These are phyloP conservation scores for Byssothecium circinans DNA, from an alignment of 2,329 filamentous ascomycete species.

Conservation along the genomic window DNA sequence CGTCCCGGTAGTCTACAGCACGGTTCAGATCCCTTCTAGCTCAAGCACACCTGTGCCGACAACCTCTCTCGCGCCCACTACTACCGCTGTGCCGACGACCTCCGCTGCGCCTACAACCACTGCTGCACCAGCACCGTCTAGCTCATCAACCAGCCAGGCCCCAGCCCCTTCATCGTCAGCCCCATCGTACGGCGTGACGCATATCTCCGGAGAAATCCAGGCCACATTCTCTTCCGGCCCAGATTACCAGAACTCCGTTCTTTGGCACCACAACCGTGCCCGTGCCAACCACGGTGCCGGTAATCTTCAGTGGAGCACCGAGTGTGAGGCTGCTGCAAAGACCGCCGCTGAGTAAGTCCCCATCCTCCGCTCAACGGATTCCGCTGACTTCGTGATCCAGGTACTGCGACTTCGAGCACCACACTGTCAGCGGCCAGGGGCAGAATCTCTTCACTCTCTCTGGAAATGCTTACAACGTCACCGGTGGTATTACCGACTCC, in stretches of 20 bases:
- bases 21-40: background rate
- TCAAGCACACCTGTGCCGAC: slow-evolving; percentile 2
- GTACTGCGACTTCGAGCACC: slow-evolving; percentile 72
- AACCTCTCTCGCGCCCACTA: background rate
- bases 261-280: slow-evolving; percentile 83
- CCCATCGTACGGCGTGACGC: slow-evolving; percentile 11
- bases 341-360: slow-evolving; percentile 63
- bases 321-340: slow-evolving; percentile 59
- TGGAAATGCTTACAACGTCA: slow-evolving; percentile 56
- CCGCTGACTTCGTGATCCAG: background rate
- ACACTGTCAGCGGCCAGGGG: slow-evolving; percentile 63
- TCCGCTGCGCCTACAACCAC: slow-evolving; percentile 8
- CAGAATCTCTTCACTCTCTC: slow-evolving; percentile 86
- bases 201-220: slow-evolving; percentile 25
- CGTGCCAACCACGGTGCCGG: slow-evolving; percentile 77
- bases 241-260: slow-evolving; percentile 34
- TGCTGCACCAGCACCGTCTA: background rate
- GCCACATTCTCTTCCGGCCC: slow-evolving; percentile 25
- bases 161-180: slow-evolving; percentile 13
- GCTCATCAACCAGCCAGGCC: slow-evolving; percentile 4
- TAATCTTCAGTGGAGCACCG: slow-evolving; percentile 68
- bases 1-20: background rate
- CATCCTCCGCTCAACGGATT: background rate
- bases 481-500: slow-evolving; percentile 71
- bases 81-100: background rate